Conservation (phyloP, 1,284 basidiomycete genomes). For the Ganoderma lucidum region DNA sequence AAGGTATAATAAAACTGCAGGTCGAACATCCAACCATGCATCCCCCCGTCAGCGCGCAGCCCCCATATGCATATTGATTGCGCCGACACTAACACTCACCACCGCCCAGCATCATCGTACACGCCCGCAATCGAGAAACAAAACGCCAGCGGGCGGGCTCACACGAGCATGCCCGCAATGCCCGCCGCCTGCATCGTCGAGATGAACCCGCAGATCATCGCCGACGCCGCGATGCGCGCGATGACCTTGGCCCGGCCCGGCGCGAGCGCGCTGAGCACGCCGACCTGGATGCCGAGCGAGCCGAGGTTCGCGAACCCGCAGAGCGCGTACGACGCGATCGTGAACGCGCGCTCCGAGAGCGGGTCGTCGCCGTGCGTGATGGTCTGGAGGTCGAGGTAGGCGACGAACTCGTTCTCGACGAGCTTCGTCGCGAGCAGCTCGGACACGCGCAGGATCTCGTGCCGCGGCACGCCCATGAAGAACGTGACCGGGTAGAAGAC, state of each 20-base stretch:
- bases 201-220: constrained; percentile 84
- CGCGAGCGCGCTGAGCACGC: constrained; percentile 85
- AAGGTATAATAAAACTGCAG: constrained; percentile 3
- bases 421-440: constrained; percentile 88
- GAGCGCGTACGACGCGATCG: constrained; percentile 83
- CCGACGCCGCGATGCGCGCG: constrained; percentile 74
- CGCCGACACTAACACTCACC: not conserved
- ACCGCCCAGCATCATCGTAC: not conserved
- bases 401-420: constrained; percentile 89
- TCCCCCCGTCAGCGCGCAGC: not conserved
- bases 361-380: constrained; percentile 60
- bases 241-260: constrained; percentile 80
- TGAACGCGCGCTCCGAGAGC: constrained; percentile 76
- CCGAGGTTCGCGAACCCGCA: constrained; percentile 92
- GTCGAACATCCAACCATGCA: not conserved
- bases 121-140: not conserved
- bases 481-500: constrained; percentile 89
- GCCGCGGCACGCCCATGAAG: constrained; percentile 80
- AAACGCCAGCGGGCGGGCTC: not conserved
- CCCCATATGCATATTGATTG: not conserved
- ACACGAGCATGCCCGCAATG: constrained; percentile 20
- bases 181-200: constrained; percentile 43
- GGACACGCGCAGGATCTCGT: constrained; percentile 79
- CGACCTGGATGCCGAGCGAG: constrained; percentile 90
- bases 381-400: constrained; percentile 69